These are phyloP conservation scores for Fagus sylvatica DNA, from an alignment of 306 rosid species.

Conservation along the genomic window DNA sequence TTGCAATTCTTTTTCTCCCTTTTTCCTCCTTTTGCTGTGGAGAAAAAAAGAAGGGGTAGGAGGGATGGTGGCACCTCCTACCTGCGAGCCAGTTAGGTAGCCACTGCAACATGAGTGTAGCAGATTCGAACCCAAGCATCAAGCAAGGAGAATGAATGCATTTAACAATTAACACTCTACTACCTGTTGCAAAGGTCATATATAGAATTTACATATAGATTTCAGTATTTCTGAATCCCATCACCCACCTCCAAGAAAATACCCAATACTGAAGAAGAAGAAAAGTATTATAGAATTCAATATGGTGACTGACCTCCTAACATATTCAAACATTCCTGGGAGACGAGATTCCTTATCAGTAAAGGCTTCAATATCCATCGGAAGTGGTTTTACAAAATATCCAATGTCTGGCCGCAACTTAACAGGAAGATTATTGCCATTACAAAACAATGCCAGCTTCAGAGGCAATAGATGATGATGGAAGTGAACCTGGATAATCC, in stretches of 20 bases:
- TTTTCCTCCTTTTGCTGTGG: not conserved
- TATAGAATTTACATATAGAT: not conserved
- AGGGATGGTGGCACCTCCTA: not conserved
- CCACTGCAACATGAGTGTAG: not conserved
- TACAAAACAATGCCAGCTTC: constrained; percentile 72
- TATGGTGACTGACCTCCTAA: constrained; percentile 64
- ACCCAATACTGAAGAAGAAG: not conserved
- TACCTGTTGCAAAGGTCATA: not conserved
- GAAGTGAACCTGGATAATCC: constrained; percentile 71
- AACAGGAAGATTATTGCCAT: constrained; percentile 66
- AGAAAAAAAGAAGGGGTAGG: not conserved
- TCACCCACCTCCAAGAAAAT: not conserved
- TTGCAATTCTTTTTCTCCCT: not conserved
- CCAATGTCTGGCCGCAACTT: constrained; percentile 91
- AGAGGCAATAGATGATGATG: constrained; percentile 94
- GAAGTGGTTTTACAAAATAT: constrained; percentile 75
- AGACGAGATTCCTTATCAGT: constrained; percentile 70
- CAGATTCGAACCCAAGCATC: not conserved
- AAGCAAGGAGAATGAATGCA: not conserved
- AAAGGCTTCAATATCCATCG: constrained; percentile 61
- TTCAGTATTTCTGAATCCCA: not conserved
- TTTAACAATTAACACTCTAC: not conserved
- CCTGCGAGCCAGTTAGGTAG: no score
- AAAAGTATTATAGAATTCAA: not conserved
- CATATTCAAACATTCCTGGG: constrained; percentile 93